A percentile compares a stretch with the other conserved stretches of the same genome.
Conservation (phyloP, 2,329 filamentous ascomycete species). For the Cercospora brassicicola region DNA sequence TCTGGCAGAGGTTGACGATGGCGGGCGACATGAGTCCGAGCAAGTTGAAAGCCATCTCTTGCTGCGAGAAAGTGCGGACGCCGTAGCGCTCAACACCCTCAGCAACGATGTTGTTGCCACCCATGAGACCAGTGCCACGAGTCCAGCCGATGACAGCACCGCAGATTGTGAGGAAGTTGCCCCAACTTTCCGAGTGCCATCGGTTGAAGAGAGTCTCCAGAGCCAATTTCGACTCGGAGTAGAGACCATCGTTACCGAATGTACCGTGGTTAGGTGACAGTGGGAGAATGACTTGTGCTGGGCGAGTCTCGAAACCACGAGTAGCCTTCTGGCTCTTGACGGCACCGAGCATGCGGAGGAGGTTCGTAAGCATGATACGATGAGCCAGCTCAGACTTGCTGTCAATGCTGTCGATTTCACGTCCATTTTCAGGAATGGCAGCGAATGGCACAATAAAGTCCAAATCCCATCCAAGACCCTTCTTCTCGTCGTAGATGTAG, state of each 20-base stretch:
- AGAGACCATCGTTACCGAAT: constrained; percentile 95
- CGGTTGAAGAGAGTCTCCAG: constrained; percentile 97
- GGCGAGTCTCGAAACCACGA: constrained; percentile 88
- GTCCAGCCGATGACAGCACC: constrained; percentile 99
- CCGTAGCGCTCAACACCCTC: constrained; percentile 96
- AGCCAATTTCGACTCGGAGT: constrained; percentile 96
- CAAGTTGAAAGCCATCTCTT: constrained; percentile 99
- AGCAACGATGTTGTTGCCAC: constrained; percentile 94
- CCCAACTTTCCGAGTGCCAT: constrained; percentile 97
- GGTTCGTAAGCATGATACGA: constrained; percentile 97
- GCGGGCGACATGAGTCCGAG: constrained; percentile 92
- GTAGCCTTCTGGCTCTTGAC: constrained; percentile 89
- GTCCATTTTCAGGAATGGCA: constrained; percentile 95
- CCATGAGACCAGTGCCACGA: constrained; percentile 96
- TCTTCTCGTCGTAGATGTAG: constrained; percentile 96
- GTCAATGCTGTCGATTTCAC: constrained; percentile 94
- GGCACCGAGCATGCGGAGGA: constrained; percentile 82
- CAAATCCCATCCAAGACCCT: constrained; percentile 94
- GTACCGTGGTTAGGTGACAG: constrained; percentile 98
- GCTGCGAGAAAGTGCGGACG: constrained; percentile 96
- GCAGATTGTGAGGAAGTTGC: constrained; percentile 95
- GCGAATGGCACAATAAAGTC: constrained; percentile 96
- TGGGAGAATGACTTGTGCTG: constrained; percentile 92
- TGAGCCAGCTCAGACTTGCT: constrained; percentile 97
- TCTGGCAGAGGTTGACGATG: constrained; percentile 93